These are phyloP conservation scores for Neurospora tetrasperma DNA, from an alignment of 495 filamentous ascomycete genomes.

Conservation along the genomic window DNA sequence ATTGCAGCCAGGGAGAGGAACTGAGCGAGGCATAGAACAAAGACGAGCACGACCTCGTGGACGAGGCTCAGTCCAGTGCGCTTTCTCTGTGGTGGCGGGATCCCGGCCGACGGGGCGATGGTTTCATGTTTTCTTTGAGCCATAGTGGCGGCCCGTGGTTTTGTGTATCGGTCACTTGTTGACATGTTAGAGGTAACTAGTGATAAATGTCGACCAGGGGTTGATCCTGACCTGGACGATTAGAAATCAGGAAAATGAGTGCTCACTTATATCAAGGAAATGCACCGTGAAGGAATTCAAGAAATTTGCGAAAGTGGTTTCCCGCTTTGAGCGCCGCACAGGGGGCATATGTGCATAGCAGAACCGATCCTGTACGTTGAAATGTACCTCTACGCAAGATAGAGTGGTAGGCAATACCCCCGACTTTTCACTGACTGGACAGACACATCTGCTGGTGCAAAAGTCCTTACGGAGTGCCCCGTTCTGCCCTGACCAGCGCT, in stretches of 20 bases:
- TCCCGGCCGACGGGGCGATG: neutral
- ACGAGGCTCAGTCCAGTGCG: neutral
- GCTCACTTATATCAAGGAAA: neutral
- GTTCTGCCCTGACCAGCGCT: neutral
- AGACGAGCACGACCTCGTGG: constrained; percentile 7
- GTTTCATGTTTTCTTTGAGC: neutral
- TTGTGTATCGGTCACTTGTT: neutral
- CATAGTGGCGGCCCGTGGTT: neutral
- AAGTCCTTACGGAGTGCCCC: neutral
- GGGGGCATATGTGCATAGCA: neutral
- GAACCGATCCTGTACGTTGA: neutral
- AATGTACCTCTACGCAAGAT: neutral
- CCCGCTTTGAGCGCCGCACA: neutral
- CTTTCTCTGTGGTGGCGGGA: neutral
- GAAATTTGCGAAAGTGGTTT: neutral
- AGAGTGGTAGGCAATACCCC: neutral
- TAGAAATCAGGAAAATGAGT: neutral
- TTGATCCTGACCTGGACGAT: neutral
- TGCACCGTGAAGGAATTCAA: neutral
- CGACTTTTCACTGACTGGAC: neutral
- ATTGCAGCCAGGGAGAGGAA: constrained; percentile 14
- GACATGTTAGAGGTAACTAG: neutral
- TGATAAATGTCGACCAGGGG: neutral
- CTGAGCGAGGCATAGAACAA: constrained; percentile 15
- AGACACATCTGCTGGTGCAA: neutral